Percentiles rank a stretch among this genome's conserved stretches.
Evolutionary conservation across 2,329 filamentous ascomycete genomes (phyloP).

Genomic region (Gnomoniopsis sp.): DNA sequence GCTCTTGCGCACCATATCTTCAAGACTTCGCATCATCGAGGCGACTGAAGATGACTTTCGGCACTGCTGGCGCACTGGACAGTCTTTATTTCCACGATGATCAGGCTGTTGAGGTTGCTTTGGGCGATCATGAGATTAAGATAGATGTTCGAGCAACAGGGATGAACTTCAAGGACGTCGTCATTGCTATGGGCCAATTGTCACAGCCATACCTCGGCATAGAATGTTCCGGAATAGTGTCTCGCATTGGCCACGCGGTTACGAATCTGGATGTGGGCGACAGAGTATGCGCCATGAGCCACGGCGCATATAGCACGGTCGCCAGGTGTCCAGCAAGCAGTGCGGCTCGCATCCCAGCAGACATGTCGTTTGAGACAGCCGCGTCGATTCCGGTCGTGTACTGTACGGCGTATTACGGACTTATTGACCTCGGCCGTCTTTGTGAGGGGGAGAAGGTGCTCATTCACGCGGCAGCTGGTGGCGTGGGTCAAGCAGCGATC

Average conservation of each 20-base stretch:
- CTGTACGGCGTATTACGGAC: conserved; percentile 25
- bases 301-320: neutral
- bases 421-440: conserved; percentile 22
- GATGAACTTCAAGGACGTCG: conserved; percentile 9
- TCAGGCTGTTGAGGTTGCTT: neutral
- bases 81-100: conserved; percentile 10
- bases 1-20: conserved; percentile 19
- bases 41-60: conserved; percentile 19
- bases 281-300: conserved; percentile 14
- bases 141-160: conserved; percentile 5
- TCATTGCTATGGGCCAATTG: conserved; percentile 17
- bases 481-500: conserved; percentile 12
- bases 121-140: conserved; percentile 6
- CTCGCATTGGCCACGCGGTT: conserved; percentile 10
- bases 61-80: conserved; percentile 12
- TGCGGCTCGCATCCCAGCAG: conserved; percentile 10
- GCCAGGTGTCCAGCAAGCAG: conserved; percentile 1
- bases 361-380: conserved; percentile 16
- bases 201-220: conserved; percentile 22
- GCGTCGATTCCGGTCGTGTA: conserved; percentile 22
- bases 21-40: conserved; percentile 21
- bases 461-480: conserved; percentile 23
- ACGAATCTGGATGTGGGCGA: conserved; percentile 16
- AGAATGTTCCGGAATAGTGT: conserved; percentile 26
- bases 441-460: conserved; percentile 21